Conservation (phyloP, 805 yeast species). For the Ogataea paraovalis region DNA sequence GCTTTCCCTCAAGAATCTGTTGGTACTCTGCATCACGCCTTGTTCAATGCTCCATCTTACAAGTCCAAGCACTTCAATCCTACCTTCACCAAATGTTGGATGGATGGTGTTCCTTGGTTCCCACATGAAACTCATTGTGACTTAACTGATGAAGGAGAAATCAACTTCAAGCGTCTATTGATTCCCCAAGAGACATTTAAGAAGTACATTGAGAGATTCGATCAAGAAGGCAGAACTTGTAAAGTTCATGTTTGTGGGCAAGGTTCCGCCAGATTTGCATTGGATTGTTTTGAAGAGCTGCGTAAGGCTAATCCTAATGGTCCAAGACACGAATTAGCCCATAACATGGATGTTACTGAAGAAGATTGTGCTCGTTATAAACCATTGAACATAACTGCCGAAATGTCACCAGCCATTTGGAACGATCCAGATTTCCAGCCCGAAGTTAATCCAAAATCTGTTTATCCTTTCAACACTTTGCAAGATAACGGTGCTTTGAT, state of each 20-base stretch:
- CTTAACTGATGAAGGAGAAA: conserved; percentile 15
- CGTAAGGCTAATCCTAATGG: conserved; percentile 23
- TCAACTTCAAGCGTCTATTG: conserved; percentile 17
- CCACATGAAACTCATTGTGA: conserved; percentile 25
- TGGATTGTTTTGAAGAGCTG: conserved; percentile 25
- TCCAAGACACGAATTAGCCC: conserved; percentile 26
- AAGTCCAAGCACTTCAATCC: conserved; percentile 26
- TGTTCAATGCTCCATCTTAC: conserved; percentile 19
- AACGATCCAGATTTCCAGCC: conserved; percentile 27
- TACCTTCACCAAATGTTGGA: conserved; percentile 24
- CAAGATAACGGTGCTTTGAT: conserved; percentile 23
- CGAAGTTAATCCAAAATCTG: conserved; percentile 23
- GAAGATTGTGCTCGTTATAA: conserved; percentile 22
- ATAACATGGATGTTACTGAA: conserved; percentile 25
- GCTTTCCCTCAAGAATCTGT: conserved; percentile 24
- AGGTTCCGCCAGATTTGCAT: conserved; percentile 24
- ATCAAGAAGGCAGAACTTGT: conserved; percentile 24
- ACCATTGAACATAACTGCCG: conserved; percentile 24
- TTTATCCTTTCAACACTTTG: conserved; percentile 25
- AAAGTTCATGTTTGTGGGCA: conserved; percentile 25
- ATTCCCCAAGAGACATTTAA: conserved; percentile 27
- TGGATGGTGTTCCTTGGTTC: conserved; percentile 28
- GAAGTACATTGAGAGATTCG: conserved; percentile 22
- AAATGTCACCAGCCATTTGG: conserved; percentile 28
- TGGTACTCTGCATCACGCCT: conserved; percentile 22